Base-by-base conservation (phyloP, 2,329 filamentous ascomycete genomes). In the Fusarium devonianum region DNA sequence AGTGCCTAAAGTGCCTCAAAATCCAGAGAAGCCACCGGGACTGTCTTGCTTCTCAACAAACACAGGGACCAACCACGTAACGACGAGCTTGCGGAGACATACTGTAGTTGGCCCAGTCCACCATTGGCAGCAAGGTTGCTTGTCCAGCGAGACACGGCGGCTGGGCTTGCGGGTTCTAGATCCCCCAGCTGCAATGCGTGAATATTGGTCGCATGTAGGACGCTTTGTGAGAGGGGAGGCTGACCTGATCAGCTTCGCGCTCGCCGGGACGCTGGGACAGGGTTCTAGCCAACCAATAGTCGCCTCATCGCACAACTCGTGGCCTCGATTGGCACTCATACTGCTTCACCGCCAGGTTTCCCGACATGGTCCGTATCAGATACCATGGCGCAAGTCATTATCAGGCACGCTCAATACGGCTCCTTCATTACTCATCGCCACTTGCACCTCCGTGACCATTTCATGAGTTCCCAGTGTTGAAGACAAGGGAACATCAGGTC, bases 221-320 rank as follows among this genome's bases (percentile, higher is more conserved):
- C n/a, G n/a, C n/a, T n/a, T n/a, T 14, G 22, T 30, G 32, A 29
- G 41, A 22, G 41, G 41, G 23, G 17, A 47, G 17, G 35, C 33
- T 53, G 51, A 56, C 41, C 38, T 43, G 55, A 42, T 47, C 45
- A 56, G 32, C 39, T 16, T 26, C 36, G 18, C 19, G 5, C 29
- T 5, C 32, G 26, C 37, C n/a, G n/a, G n/a, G n/a, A n/a, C n/a
- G n/a, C n/a, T n/a, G n/a, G n/a, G n/a, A 8, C 23, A 8, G 21
- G 21, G 21, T 23, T 10, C 21, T 10, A 23, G 21, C 10, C 21
- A 23, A 23, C 57, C 57, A 63, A 63, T 55, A 18, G 36, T 35
- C 19, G 40, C 30, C 22, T 46, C 36, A 18, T 41, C 26, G 37
- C 26, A 38, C 42, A 28, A 50, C 48, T 39, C 52, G 52, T 63